Conservation (phyloP, 1,284 basidiomycete genomes). For the Leccinum subspadiceum region DNA sequence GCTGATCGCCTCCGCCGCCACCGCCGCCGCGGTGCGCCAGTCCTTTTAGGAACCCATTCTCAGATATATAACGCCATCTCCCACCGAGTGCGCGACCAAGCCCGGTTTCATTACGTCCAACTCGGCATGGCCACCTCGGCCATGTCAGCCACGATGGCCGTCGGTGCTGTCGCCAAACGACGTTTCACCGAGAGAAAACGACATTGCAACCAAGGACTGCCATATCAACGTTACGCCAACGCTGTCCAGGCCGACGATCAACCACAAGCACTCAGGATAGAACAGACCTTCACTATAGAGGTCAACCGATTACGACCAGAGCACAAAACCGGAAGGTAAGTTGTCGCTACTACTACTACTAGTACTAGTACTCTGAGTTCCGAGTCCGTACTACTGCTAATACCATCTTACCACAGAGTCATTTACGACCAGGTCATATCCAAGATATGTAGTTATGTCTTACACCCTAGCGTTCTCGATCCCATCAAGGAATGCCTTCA, state of each 20-base stretch:
- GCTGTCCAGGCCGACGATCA: neutral
- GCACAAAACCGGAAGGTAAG: neutral
- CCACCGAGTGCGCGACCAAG: neutral
- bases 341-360: neutral
- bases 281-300: neutral
- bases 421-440: neutral
- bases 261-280: neutral
- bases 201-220: neutral
- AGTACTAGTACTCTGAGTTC: too few species aligned
- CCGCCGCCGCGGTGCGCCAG: neutral
- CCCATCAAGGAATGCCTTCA: neutral
- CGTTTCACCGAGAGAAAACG: neutral
- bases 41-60: neutral
- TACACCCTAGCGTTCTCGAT: neutral
- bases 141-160: neutral
- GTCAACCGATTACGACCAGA: neutral
- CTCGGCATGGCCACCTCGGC: neutral
- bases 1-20: neutral
- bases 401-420: too few species aligned
- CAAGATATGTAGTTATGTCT: neutral
- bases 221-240: neutral
- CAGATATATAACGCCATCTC: neutral
- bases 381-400: too few species aligned
- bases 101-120: neutral
- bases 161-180: neutral